phyloP scores from a whole-genome alignment of 169 alveolate species.

The Theileria orientalis region DNA sequence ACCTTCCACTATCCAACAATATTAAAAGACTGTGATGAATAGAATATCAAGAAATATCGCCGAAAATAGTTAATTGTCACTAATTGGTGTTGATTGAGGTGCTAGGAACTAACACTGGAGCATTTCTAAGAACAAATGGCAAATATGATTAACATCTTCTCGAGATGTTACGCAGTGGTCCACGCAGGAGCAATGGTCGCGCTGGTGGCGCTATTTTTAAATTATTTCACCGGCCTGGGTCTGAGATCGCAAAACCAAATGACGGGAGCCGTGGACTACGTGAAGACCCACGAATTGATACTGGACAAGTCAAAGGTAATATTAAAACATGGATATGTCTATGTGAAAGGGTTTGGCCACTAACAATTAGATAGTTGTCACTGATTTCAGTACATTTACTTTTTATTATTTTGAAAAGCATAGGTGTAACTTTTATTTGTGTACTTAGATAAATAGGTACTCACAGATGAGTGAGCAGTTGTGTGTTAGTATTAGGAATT shows the following conservation, averaged over 20 bases:
- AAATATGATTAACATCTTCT: conserved; percentile 30
- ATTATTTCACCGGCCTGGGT: conserved; percentile 37
- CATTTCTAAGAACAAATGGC: background rate
- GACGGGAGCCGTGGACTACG: conserved; percentile 26
- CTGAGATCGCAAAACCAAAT: background rate
- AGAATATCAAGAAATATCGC: no score
- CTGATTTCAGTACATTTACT: conserved; percentile 14
- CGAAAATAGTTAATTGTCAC: no score
- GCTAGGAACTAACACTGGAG: no score
- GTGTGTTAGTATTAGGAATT: no score
- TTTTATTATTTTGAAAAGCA: background rate
- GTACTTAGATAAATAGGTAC: no score
- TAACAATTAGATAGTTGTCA: no score
- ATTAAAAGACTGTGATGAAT: no score
- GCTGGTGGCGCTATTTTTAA: conserved; percentile 35
- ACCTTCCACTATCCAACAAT: no score
- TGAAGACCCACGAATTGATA: conserved; percentile 42
- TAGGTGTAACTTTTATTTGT: no score
- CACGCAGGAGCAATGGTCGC: conserved; percentile 40
- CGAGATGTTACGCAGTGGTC: conserved; percentile 35
- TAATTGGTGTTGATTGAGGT: no score
- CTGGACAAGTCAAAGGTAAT: conserved; percentile 22
- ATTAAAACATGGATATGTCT: background rate
- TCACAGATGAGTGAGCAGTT: no score
- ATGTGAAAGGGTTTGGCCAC: no score